Conservation (phyloP, 306 rosid species). For the Acacia confusa region DNA sequence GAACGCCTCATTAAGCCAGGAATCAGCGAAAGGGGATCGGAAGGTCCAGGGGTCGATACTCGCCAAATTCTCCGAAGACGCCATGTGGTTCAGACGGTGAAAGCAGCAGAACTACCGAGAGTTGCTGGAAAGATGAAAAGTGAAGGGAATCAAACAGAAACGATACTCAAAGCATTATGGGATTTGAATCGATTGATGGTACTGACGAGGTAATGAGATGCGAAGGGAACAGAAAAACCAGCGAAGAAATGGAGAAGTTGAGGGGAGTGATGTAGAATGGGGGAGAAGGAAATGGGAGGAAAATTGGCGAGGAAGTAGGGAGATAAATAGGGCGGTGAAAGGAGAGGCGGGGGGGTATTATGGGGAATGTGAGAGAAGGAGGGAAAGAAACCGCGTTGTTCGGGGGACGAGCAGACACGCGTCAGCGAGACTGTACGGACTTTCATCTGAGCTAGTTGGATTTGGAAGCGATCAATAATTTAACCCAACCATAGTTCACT, state of each 20-base stretch:
- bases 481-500: slow-evolving; percentile 4
- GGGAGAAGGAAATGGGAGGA: not conserved
- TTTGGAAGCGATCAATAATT: slow-evolving; percentile 2
- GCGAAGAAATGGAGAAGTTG: no score
- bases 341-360: slow-evolving; percentile 37
- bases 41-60: slow-evolving; percentile 57
- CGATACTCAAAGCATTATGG: not conserved
- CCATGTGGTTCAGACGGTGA: slow-evolving; percentile 34
- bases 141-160: not conserved
- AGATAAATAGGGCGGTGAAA: slow-evolving; percentile 62
- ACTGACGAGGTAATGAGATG: not conserved
- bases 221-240: not conserved
- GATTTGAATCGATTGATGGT: not conserved
- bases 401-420: slow-evolving; percentile 60
- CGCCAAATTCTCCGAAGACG: slow-evolving; percentile 55
- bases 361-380: slow-evolving; percentile 1
- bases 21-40: slow-evolving; percentile 41
- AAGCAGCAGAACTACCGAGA: not conserved
- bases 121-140: no score
- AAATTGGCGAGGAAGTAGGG: not conserved
- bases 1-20: slow-evolving; percentile 58
- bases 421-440: slow-evolving; percentile 55
- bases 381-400: slow-evolving; percentile 77
- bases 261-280: not conserved
- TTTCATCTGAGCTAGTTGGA: slow-evolving; percentile 20